Conservation (phyloP, 2,329 filamentous ascomycete species). For the Ophiocordyceps unilateralis region DNA sequence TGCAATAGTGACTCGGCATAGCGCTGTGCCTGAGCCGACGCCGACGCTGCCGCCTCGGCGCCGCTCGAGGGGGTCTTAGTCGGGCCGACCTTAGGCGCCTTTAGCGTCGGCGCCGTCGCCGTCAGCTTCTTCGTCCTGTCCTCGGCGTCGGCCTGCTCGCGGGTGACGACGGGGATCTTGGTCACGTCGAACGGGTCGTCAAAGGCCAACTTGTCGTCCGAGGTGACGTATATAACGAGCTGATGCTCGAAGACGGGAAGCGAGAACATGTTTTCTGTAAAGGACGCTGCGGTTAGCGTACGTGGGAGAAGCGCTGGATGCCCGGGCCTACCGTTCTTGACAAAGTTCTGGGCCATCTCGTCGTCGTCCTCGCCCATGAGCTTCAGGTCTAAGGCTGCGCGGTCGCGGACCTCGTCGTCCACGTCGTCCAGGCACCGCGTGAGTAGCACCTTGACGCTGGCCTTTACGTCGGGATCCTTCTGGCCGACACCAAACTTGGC, state of each 20-base stretch:
- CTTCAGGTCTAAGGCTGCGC: slow-evolving; percentile 79
- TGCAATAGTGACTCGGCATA: slow-evolving; percentile 75
- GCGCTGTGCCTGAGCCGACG: slow-evolving; percentile 67
- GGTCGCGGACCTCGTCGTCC: slow-evolving; percentile 93
- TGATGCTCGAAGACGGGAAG: slow-evolving; percentile 92
- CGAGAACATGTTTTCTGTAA: slow-evolving; percentile 78
- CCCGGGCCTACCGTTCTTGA: slow-evolving; percentile 62
- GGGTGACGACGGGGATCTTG: slow-evolving; percentile 79
- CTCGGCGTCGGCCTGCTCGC: slow-evolving; percentile 90
- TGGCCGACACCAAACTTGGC: slow-evolving; percentile 96
- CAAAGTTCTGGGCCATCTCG: slow-evolving; percentile 69
- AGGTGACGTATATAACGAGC: slow-evolving; percentile 92
- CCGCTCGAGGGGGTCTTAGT: slow-evolving; percentile 52
- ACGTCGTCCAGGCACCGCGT: slow-evolving; percentile 90
- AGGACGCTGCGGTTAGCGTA: not conserved
- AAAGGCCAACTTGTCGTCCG: slow-evolving; percentile 75
- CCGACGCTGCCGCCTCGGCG: slow-evolving; percentile 59
- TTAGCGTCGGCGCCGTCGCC: slow-evolving; percentile 79
- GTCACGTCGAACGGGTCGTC: slow-evolving; percentile 75
- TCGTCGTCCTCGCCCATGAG: slow-evolving; percentile 89
- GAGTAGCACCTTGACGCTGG: slow-evolving; percentile 81
- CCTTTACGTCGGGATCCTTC: slow-evolving; percentile 91
- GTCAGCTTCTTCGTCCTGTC: slow-evolving; percentile 96
- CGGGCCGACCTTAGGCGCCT: slow-evolving; percentile 70
- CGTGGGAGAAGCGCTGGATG: not conserved